Percentiles rank a stretch among this genome's conserved stretches.
These are phyloP conservation scores for Galerina sulciceps DNA, from an alignment of 768 basidiomycete genomes.

Conservation along the genomic window DNA sequence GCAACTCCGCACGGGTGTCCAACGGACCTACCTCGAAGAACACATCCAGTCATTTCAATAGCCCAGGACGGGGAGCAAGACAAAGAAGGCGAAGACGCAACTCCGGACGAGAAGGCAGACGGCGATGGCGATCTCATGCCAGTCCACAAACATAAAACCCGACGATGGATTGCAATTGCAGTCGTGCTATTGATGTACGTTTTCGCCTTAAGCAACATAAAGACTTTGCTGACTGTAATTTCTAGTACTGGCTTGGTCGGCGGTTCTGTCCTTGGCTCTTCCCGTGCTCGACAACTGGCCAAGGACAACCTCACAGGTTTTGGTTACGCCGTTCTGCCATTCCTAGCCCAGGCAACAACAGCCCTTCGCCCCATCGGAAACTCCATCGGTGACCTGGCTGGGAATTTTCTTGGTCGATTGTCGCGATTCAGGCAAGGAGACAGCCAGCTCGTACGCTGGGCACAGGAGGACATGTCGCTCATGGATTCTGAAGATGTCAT, in stretches of 20 bases:
- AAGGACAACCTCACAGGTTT: conserved; percentile 23
- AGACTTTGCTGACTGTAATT: background rate
- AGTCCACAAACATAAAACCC: conserved; percentile 15
- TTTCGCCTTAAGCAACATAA: background rate
- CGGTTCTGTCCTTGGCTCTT: conserved; percentile 24
- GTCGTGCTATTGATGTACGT: conserved; percentile 29
- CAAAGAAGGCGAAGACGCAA: conserved; percentile 11
- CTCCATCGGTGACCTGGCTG: conserved; percentile 16
- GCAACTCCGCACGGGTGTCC: conserved; percentile 33
- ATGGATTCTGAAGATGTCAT: conserved; percentile 45
- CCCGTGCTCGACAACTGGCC: conserved; percentile 27
- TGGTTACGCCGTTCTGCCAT: conserved; percentile 20
- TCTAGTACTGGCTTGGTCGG: conserved; percentile 17
- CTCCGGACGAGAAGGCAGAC: conserved; percentile 18
- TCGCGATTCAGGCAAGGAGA: conserved; percentile 41
- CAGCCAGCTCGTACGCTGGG: conserved; percentile 47
- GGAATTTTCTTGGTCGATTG: conserved; percentile 24
- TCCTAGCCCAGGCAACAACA: conserved; percentile 17
- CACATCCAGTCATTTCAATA: background rate
- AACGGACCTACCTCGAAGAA: background rate
- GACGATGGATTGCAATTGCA: conserved; percentile 26
- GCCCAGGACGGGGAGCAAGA: conserved; percentile 14
- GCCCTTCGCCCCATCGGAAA: conserved; percentile 22
- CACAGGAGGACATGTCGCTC: conserved; percentile 49
- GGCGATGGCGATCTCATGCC: conserved; percentile 29